phyloP scores from a whole-genome alignment of 148 eudicot species.

The Gaultheria prostrata region DNA sequence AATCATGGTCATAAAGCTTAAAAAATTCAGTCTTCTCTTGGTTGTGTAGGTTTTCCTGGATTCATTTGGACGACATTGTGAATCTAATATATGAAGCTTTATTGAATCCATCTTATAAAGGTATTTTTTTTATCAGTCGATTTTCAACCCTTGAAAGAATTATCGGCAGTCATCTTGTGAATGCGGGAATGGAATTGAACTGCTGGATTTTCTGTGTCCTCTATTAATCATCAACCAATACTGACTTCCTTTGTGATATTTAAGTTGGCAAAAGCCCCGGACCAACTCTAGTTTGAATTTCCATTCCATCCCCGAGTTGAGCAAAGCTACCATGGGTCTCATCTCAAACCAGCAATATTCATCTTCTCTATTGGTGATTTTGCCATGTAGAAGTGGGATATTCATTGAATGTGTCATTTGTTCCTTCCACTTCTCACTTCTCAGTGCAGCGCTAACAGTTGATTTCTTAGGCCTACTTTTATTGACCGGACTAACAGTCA shows the following conservation, averaged over 20 bases:
- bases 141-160: neutral
- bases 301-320: neutral
- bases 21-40: conserved; percentile 8
- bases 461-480: neutral
- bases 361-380: neutral
- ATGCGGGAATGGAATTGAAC: neutral
- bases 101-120: conserved; percentile 76
- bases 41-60: conserved; percentile 93
- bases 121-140: conserved; percentile 24
- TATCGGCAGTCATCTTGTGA: neutral
- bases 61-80: conserved; percentile 94
- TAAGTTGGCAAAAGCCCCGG: neutral
- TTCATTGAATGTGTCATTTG: neutral
- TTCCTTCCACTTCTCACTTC: neutral
- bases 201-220: neutral
- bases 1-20: neutral
- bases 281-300: neutral
- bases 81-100: conserved; percentile 83
- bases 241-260: conserved; percentile 7
- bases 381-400: neutral
- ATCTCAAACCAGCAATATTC: neutral
- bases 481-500: neutral
- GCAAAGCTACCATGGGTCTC: neutral
- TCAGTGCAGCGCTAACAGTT: neutral
- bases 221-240: neutral